A percentile compares a stretch with the other conserved stretches of the same genome.
phyloP scores from a whole-genome alignment of 176 grass and related monocot species.

The Elymus sibiricus region DNA sequence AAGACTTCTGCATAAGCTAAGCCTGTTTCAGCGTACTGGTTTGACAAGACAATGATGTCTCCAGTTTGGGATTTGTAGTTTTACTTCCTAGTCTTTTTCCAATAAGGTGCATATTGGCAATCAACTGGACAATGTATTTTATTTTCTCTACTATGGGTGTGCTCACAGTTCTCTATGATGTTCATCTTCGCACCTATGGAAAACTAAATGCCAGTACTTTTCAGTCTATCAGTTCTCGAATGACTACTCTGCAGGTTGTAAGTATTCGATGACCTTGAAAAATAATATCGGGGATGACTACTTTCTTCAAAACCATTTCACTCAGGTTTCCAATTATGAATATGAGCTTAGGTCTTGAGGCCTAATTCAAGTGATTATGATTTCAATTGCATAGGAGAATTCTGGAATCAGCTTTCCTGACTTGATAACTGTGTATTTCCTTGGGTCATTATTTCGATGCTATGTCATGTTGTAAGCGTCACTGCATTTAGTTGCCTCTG shows the following conservation, averaged over 20 bases:
- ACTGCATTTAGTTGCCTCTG: background rate
- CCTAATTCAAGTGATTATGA: background rate
- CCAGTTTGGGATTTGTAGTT: slow-evolving; percentile 27
- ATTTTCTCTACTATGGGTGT: slow-evolving; percentile 1
- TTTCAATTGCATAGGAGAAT: background rate
- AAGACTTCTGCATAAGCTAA: background rate
- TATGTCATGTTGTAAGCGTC: background rate
- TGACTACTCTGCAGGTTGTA: background rate
- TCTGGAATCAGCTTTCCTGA: background rate
- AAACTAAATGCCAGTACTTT: slow-evolving; percentile 9
- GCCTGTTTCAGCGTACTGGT: slow-evolving; percentile 4
- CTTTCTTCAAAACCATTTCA: background rate
- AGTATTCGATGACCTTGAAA: background rate
- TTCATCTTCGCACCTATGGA: slow-evolving; percentile 2
- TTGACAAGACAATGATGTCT: slow-evolving; percentile 29
- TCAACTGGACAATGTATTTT: slow-evolving; percentile 29
- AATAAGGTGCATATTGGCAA: slow-evolving; percentile 43
- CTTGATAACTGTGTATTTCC: background rate
- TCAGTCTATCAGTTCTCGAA: slow-evolving; percentile 6
- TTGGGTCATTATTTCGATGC: background rate
- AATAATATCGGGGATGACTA: background rate
- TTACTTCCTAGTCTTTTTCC: slow-evolving; percentile 22
- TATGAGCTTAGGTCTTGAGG: background rate
- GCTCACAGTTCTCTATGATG: slow-evolving; percentile 9
- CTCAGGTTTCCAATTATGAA: background rate